phyloP scores from a whole-genome alignment of 352 stramenopile species.

The Thalassiosira oceanica region DNA sequence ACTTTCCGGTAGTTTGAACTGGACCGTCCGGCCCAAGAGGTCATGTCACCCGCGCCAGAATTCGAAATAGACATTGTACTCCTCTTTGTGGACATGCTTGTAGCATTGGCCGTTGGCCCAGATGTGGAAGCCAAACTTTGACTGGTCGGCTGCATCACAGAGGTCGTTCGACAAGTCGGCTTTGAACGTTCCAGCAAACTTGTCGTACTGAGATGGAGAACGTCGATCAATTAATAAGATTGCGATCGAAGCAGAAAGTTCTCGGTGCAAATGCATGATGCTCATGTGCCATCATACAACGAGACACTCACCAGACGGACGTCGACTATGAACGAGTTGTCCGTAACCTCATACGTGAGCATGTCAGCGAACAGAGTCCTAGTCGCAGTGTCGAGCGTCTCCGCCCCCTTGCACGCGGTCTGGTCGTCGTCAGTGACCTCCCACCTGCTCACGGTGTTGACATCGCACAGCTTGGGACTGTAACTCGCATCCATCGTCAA shows the following conservation, averaged over 20 bases:
- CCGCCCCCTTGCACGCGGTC: background rate
- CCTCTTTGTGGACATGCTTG: conserved; percentile 21
- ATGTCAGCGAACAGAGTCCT: conserved; percentile 19
- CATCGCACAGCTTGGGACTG: background rate
- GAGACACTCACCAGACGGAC: conserved; percentile 20
- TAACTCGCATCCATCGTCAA: background rate
- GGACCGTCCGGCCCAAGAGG: background rate
- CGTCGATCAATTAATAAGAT: background rate
- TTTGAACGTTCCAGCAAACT: too few species aligned
- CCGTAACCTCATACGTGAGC: conserved; percentile 19
- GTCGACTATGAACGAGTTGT: conserved; percentile 19
- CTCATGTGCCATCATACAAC: too few species aligned
- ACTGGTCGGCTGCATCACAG: conserved; percentile 17
- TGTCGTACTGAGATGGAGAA: conserved; percentile 22
- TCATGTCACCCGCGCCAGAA: background rate
- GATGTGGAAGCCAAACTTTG: conserved; percentile 20
- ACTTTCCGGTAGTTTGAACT: background rate
- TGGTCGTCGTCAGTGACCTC: background rate
- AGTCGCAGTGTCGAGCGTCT: background rate
- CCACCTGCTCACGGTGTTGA: background rate
- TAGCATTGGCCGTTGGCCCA: conserved; percentile 11
- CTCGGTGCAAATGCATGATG: too few species aligned
- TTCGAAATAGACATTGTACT: conserved; percentile 20
- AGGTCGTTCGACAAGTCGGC: too few species aligned
- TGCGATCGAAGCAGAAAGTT: too few species aligned